These are phyloP conservation scores for Quillaja saponaria DNA, from an alignment of 306 rosid species.

Conservation along the genomic window DNA sequence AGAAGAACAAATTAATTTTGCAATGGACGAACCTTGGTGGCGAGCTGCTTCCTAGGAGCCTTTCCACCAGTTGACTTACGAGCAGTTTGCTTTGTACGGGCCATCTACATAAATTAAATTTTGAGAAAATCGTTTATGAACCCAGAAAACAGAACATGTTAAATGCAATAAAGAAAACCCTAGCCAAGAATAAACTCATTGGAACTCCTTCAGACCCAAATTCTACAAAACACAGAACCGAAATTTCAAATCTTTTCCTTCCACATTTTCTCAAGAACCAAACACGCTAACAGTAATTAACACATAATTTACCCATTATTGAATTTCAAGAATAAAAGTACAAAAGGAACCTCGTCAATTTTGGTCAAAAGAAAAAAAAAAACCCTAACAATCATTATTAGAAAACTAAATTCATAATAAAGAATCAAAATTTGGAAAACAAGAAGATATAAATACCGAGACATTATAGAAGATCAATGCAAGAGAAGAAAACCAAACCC, in stretches of 20 bases:
- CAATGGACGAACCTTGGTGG: constrained; percentile 66
- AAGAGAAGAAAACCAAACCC: not conserved
- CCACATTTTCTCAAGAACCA: too few relatives aligned
- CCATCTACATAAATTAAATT: constrained; percentile 50
- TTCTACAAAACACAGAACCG: too few relatives aligned
- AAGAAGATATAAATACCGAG: not conserved
- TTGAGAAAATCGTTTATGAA: not conserved
- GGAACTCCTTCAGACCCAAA: not conserved
- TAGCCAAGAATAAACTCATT: not conserved
- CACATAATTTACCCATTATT: too few relatives aligned
- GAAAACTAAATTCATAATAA: too few relatives aligned
- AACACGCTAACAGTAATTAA: too few relatives aligned
- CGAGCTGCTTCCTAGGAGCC: constrained; percentile 96
- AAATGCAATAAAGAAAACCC: not conserved
- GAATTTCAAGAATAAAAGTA: too few relatives aligned
- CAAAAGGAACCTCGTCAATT: too few relatives aligned
- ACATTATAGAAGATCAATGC: too few relatives aligned
- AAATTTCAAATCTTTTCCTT: too few relatives aligned
- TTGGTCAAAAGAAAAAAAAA: too few relatives aligned
- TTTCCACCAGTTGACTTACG: constrained; percentile 96
- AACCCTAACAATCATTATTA: too few relatives aligned
- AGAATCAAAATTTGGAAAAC: not conserved
- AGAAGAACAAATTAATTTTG: not conserved
- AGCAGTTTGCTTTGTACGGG: constrained; percentile 98
- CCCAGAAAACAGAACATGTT: not conserved